Conservation (phyloP, 768 basidiomycete species). For the Postia placenta region DNA sequence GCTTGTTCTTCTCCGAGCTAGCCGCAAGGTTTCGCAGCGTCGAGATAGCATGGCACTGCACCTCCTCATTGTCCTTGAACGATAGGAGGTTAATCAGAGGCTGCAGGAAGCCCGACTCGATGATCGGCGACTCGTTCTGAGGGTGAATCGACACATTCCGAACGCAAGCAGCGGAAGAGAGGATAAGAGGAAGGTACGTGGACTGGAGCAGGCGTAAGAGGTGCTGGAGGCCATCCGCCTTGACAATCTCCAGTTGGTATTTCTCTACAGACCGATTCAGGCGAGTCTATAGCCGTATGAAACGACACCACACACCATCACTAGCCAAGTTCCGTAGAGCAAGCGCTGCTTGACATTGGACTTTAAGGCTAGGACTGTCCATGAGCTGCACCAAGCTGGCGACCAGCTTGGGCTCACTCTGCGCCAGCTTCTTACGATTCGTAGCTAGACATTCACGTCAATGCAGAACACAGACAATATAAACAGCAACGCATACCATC, state of each 20-base stretch:
- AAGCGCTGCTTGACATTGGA: slow-evolving; percentile 96
- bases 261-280: slow-evolving; percentile 58
- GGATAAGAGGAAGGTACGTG: slow-evolving; percentile 93
- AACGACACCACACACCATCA: slow-evolving; percentile 74
- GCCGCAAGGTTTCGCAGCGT: slow-evolving; percentile 96
- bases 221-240: slow-evolving; percentile 86
- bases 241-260: slow-evolving; percentile 98
- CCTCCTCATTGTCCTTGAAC: slow-evolving; percentile 99
- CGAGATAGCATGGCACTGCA: slow-evolving; percentile 98
- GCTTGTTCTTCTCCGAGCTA: slow-evolving; percentile 96
- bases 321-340: slow-evolving; percentile 95
- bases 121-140: slow-evolving; percentile 97
- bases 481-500: slow-evolving; percentile 51
- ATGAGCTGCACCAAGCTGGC: slow-evolving; percentile 90
- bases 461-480: neutral
- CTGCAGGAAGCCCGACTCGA: slow-evolving; percentile 95
- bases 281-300: neutral
- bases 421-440: slow-evolving; percentile 92
- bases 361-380: slow-evolving; percentile 96
- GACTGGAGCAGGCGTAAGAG: slow-evolving; percentile 93
- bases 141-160: slow-evolving; percentile 99
- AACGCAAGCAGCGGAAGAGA: slow-evolving; percentile 97
- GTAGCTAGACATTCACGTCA: slow-evolving; percentile 37
- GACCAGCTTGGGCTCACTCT: slow-evolving; percentile 92
- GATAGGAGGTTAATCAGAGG: slow-evolving; percentile 93